These are phyloP conservation scores for Trametes sp. DNA, from an alignment of 1,284 basidiomycete genomes.

Conservation along the genomic window DNA sequence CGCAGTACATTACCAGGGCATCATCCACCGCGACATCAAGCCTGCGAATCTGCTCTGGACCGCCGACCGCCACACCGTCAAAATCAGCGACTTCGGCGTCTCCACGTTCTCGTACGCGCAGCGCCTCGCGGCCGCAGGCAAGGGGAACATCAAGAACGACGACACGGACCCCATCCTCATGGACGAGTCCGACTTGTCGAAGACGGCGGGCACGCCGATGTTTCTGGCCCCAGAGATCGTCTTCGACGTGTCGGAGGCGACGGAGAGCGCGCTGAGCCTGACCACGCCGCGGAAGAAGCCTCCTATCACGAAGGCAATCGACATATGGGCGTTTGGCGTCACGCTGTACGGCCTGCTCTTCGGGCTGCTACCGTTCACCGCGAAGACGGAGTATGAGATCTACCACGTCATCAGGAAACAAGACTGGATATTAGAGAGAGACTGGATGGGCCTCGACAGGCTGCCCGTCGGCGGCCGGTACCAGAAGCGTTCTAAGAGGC, in stretches of 20 bases:
- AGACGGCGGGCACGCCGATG: slow-evolving; percentile 96
- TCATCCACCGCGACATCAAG: slow-evolving; percentile 99
- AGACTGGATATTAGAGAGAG: slow-evolving; percentile 78
- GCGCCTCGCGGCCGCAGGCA: slow-evolving; percentile 63
- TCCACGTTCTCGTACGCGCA: slow-evolving; percentile 94
- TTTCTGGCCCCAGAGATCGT: slow-evolving; percentile 98
- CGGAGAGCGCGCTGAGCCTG: slow-evolving; percentile 36
- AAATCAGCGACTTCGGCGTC: slow-evolving; percentile 98
- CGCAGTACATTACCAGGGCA: slow-evolving; percentile 94
- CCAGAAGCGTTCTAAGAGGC: slow-evolving; percentile 41
- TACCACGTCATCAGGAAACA: slow-evolving; percentile 87
- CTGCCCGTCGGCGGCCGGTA: slow-evolving; percentile 69
- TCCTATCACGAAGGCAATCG: slow-evolving; percentile 93
- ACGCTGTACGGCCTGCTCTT: slow-evolving; percentile 96
- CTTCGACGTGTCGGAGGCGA: slow-evolving; percentile 51
- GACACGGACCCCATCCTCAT: slow-evolving; percentile 68
- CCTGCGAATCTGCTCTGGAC: slow-evolving; percentile 97
- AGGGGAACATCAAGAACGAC: slow-evolving; percentile 45
- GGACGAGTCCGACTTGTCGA: slow-evolving; percentile 89
- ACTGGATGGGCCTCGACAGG: slow-evolving; percentile 78
- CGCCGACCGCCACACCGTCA: slow-evolving; percentile 83
- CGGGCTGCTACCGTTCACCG: slow-evolving; percentile 79
- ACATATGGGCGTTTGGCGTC: slow-evolving; percentile 99
- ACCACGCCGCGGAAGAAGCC: slow-evolving; percentile 54
- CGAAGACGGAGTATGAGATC: slow-evolving; percentile 77